Base-by-base conservation (phyloP, 257 asterid genomes). In the Rehmannia glutinosa region DNA sequence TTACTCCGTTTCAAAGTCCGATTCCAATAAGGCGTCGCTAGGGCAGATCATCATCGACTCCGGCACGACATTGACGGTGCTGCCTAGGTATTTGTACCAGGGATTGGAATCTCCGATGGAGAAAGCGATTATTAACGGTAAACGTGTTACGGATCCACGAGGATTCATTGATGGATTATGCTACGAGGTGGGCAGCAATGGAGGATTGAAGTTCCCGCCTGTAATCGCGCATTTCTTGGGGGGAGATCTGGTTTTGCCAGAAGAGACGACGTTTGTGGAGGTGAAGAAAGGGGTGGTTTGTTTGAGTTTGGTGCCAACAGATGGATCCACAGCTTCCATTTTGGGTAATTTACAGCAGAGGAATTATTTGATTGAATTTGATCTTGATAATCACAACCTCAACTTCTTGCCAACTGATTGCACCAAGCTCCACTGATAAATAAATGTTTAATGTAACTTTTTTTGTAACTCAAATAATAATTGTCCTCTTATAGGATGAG, bases 31-130 rank as follows among this genome's bases (percentile, higher is more conserved):
- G 8, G n/a, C n/a, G n/a, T n/a, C n/a, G n/a, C 42, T 54, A 6
- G 84, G 81, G 0, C 78, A 82, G 60, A 78, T 85, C 6, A 63
- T 85, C 7, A 76, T 85, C 23, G 89, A 85, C 59, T 82, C 92
- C 2, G 92, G 89, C 45, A 71, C 89, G 0, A 71, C 82, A 0
- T 12, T 85, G 21, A 80, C 83, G 0, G 32, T 30, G 1, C 17
- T 85, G 2, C 86, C 83, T 0, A 2, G 2, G 0, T 23, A 47
- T 0, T 1, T 80, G 0, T 82, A 78, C 67, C 6, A 21, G 0
- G 62, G 6, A 2, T 5, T 82, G 49, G 77, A 69, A 12, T 33
- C 78, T 0, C n/a, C 68, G 0, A 1, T 82, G 17, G 24, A 2
- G 2, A 39, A 69, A 2, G 9, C 54, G 68, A 74, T 4, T n/a